phyloP scores from a whole-genome alignment of 768 basidiomycete genomes.

The Leccinellum luteum region DNA sequence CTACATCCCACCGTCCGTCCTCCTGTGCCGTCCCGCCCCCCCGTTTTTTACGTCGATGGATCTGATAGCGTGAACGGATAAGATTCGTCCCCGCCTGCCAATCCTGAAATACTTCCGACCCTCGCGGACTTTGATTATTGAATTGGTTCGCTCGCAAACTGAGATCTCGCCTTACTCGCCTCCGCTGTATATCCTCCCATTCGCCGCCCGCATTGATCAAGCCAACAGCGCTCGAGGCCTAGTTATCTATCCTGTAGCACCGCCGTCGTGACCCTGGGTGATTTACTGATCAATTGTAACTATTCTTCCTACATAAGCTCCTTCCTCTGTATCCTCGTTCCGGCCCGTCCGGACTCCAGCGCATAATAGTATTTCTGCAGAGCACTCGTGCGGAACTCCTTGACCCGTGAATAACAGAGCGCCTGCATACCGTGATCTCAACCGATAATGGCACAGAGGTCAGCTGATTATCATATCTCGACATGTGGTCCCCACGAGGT shows the following conservation, averaged over 20 bases:
- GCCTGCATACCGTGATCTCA: background rate
- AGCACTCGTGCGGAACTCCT: conserved; percentile 6
- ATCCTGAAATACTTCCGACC: conserved; percentile 22
- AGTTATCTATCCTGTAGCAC: conserved; percentile 3
- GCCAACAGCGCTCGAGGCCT: conserved; percentile 7
- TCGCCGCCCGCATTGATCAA: conserved; percentile 5
- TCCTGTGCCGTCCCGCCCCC: background rate
- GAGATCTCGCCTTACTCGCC: background rate
- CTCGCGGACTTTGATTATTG: conserved; percentile 22
- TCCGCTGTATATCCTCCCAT: background rate
- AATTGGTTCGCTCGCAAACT: conserved; percentile 7
- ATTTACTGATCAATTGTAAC: conserved; percentile 1
- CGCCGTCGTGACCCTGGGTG: conserved; percentile 16
- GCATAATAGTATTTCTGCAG: background rate
- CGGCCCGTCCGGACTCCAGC: background rate
- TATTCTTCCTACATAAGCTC: background rate
- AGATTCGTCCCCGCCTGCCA: conserved; percentile 8
- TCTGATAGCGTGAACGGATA: background rate
- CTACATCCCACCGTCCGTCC: background rate
- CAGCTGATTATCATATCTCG: conserved; percentile 20
- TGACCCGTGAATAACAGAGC: background rate
- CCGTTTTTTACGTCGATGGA: conserved; percentile 18
- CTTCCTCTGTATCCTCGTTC: background rate
- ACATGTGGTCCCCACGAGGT: conserved; percentile 28
- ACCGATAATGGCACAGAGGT: conserved; percentile 7